A percentile compares a stretch with the other conserved stretches of the same genome.
phyloP scores from a whole-genome alignment of 2,329 filamentous ascomycete species.

The Diaporthe caulivora region DNA sequence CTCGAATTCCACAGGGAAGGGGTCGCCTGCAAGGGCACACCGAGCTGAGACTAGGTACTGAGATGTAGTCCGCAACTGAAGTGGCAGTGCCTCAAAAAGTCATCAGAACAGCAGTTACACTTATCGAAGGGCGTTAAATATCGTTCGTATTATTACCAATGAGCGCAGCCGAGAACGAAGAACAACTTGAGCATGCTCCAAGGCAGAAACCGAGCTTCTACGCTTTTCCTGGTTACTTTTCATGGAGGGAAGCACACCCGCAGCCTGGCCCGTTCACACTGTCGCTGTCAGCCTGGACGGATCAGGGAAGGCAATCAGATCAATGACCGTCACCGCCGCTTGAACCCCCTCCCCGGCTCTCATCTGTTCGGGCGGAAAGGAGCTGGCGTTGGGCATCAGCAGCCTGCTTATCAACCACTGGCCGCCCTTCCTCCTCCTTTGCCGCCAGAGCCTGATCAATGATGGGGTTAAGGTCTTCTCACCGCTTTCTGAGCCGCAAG shows the following conservation, averaged over 20 bases:
- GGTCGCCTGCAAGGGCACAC: background rate
- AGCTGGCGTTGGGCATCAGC: conserved; percentile 16
- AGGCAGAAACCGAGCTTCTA: background rate
- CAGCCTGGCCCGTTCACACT: background rate
- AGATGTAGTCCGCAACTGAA: background rate
- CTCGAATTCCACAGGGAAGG: background rate
- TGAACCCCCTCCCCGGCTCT: too few species aligned
- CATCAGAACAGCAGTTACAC: background rate
- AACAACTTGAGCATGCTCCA: too few species aligned
- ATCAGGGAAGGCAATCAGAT: background rate
- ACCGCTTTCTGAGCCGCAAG: conserved; percentile 3
- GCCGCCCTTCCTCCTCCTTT: background rate
- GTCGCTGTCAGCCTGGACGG: background rate
- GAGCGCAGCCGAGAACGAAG: too few species aligned
- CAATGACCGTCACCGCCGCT: background rate
- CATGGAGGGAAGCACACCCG: too few species aligned
- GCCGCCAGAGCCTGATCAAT: background rate
- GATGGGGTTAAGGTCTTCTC: background rate
- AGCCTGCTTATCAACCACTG: background rate
- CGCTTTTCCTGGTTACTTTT: too few species aligned
- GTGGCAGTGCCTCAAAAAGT: background rate
- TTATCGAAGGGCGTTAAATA: background rate
- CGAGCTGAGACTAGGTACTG: background rate
- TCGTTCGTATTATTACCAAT: background rate
- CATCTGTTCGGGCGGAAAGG: background rate